Evolutionary conservation across 2,329 filamentous ascomycete genomes (phyloP), one percentile per base, ranked within the genome.

Genomic region (Arthrobotrys iridis): DNA sequence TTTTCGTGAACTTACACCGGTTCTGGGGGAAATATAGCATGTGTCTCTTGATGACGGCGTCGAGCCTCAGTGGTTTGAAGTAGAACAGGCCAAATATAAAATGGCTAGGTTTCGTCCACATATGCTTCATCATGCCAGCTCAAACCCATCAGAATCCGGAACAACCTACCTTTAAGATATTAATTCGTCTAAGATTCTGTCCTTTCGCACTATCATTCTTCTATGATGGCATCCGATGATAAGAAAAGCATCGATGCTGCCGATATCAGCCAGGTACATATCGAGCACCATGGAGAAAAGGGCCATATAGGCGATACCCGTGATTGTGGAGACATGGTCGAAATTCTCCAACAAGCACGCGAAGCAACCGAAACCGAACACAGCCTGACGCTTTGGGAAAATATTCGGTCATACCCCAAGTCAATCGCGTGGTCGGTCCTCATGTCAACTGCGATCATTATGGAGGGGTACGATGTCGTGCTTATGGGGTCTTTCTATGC

Each of bases 301-400:
- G 24, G 37, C 5, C 11, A 15, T n/a, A 1, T 41, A 22, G 26
- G 22, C 18, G 13, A n/a, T 26, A 8, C 40, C 10, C 15, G 40
- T 6, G 13, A 46, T 11, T 46, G 45, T 33, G 40, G 11, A 1
- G 22, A 46, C 33, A 11, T 26, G 5, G 33, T 15, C 5, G 57
- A 60, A 20, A 40, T 59, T 7, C 35, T 41, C 1, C 41, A 43
- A 35, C 55, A 59, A 40, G 37, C 37, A 15, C 55, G 43, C 18
- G 40, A 63, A 46, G 59, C 59, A 11, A 48, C 59, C 1, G 43
- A 63, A 33, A 35, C 35, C 11, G 88, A 90, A 82, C 89, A 88
- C 78, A 85, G 84, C 11, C 92, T 92, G 90, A 90, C 86, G 46
- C 84, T 96, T 68, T 80, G 87, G 81, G 88, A 96, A 83, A 92